Conservation (phyloP, 2,329 filamentous ascomycete genomes). For the Xylaria sp. region DNA sequence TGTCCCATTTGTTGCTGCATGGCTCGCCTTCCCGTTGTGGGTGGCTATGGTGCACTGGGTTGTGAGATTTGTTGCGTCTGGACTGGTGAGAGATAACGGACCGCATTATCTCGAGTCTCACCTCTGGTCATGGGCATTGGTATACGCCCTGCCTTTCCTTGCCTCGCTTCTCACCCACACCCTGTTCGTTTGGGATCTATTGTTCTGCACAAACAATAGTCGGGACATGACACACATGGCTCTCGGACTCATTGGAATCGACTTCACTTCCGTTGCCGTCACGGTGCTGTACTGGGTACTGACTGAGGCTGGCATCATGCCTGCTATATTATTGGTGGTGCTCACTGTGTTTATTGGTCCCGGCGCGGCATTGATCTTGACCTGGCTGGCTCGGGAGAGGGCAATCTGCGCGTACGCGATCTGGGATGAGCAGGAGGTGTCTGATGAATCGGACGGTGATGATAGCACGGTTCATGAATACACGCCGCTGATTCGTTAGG, state of each 20-base stretch:
- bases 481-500: slow-evolving; percentile 14
- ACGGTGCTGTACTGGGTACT: slow-evolving; percentile 51
- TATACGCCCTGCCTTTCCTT: slow-evolving; percentile 43
- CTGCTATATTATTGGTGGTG: slow-evolving; percentile 25
- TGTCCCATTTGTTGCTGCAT: slow-evolving; percentile 37
- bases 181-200: slow-evolving; percentile 38
- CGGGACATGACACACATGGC: slow-evolving; percentile 46
- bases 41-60: slow-evolving; percentile 40
- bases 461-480: slow-evolving; percentile 20
- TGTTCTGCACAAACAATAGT: slow-evolving; percentile 39
- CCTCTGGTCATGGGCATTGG: slow-evolving; percentile 34
- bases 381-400: slow-evolving; percentile 24
- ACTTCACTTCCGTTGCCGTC: slow-evolving; percentile 40
- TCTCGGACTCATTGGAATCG: slow-evolving; percentile 43
- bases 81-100: slow-evolving; percentile 26
- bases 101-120: slow-evolving; percentile 42
- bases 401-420: slow-evolving; percentile 13
- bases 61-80: slow-evolving; percentile 27
- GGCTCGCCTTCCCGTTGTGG: slow-evolving; percentile 49
- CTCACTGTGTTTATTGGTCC: slow-evolving; percentile 32
- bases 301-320: slow-evolving; percentile 44
- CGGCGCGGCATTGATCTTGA: slow-evolving; percentile 33
- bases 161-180: slow-evolving; percentile 41
- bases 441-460: slow-evolving; percentile 16
- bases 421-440: neutral